phyloP scores from a whole-genome alignment of 1,284 basidiomycete genomes.

The Ceratobasidium sp. region DNA sequence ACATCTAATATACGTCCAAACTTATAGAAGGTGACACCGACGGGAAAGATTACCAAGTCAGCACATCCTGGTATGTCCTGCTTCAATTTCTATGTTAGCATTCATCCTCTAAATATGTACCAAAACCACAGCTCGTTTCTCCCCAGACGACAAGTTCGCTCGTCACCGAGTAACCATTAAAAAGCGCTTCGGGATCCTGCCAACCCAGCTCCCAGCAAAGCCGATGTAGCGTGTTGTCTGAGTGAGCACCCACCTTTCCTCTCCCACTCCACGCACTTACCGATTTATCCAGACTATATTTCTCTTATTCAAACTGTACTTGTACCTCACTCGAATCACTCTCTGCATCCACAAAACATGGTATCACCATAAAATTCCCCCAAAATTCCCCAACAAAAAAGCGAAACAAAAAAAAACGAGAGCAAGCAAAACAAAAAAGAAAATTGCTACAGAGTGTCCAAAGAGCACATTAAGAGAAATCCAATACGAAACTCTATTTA shows the following conservation, averaged over 20 bases:
- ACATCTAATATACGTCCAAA: neutral
- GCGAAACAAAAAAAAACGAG: no score
- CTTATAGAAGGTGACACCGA: constrained; percentile 83
- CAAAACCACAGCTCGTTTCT: constrained; percentile 92
- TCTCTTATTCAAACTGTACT: neutral
- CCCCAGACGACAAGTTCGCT: constrained; percentile 98
- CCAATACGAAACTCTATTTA: constrained; percentile 9
- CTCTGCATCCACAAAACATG: neutral
- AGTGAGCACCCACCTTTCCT: neutral
- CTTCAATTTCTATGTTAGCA: neutral
- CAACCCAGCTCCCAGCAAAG: constrained; percentile 89
- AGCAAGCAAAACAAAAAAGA: constrained; percentile 12
- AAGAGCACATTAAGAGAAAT: constrained; percentile 23
- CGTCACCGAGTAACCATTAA: constrained; percentile 95
- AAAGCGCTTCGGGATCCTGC: constrained; percentile 86
- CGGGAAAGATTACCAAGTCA: constrained; percentile 88
- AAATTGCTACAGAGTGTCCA: constrained; percentile 21
- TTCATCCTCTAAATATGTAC: constrained; percentile 9
- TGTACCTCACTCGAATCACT: neutral
- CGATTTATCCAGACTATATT: neutral
- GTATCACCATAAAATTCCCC: constrained; percentile 6
- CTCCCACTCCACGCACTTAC: neutral
- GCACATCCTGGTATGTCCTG: constrained; percentile 86
- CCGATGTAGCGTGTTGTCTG: constrained; percentile 71
- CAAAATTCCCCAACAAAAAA: neutral